Evolutionary conservation across 2,329 filamentous ascomycete genomes (phyloP), one percentile per base, ranked within the genome.

Genomic region (Hymenoscyphus scutula): DNA sequence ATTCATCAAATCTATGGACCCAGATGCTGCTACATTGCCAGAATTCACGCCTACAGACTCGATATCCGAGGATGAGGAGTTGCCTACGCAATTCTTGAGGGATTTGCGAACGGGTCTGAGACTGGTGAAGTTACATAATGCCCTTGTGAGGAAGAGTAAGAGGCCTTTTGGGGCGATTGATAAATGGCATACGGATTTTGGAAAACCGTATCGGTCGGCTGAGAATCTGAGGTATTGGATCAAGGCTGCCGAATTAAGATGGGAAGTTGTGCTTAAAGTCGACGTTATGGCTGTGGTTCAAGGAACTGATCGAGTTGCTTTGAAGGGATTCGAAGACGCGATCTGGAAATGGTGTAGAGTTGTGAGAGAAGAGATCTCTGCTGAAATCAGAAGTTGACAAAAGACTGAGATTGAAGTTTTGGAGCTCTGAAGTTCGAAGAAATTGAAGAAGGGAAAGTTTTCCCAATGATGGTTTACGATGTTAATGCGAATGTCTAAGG

Each of bases 151-250:
- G 72, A 91, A 91, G 74, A 97, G 93, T 25, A 88, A 89, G 73
- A 84, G 91, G 32, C 90, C 90, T 7, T 98, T 98, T 74, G 92
- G 93, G 59, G 86, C 91, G 66, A 97, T 99, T 73, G 92, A 91
- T 62, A 84, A 84, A 10, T 97, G 89, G 76, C 95, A 98, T 75
- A 88, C 87, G n/a, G 92, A 99, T 75, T 94, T 95, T 10, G 88
- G 87, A 64, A 98, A 98, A 77, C 95, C 95, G 0, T 99, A 99
- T 75, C 89, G 95, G 56, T 89, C 89, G 66, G 92, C 93, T 2
- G 95, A 99, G 70, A 99, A 99, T 75, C 82, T 99, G 65, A 86
- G 92, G 48, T 99, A 90, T 80, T 99, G 95, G 94, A 85, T 90
- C 77, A 99, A 99, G 79, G 95, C 94, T 1, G 92, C 93, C 7